Conservation (phyloP, 257 asterid genomes). For the Dorcoceras hygrometricum region DNA sequence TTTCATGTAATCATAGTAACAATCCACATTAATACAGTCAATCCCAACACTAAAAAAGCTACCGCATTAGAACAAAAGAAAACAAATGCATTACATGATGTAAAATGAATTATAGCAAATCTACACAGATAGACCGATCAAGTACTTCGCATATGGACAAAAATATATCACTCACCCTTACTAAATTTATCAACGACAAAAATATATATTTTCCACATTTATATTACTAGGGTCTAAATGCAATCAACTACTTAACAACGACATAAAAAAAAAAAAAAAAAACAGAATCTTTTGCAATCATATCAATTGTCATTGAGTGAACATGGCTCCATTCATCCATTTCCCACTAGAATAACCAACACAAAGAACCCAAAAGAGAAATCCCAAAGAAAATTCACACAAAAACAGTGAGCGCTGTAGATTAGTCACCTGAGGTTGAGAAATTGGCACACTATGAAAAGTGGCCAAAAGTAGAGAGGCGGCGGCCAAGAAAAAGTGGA, state of each 20-base stretch:
- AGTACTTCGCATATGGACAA: no score
- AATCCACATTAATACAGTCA: background rate
- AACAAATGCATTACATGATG: no score
- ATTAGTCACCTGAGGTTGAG: constrained; percentile 74
- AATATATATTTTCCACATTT: background rate
- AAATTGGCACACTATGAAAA: constrained; percentile 75
- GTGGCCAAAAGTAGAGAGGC: constrained; percentile 82
- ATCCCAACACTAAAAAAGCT: no score
- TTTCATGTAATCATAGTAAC: no score
- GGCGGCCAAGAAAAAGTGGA: constrained; percentile 90
- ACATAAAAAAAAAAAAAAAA: background rate
- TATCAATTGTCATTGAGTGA: no score
- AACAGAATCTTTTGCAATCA: no score
- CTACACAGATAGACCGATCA: background rate
- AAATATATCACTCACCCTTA: no score
- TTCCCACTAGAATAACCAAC: no score
- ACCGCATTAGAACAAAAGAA: no score
- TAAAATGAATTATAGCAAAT: no score
- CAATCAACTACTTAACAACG: background rate
- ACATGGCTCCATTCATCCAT: no score
- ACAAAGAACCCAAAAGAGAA: background rate
- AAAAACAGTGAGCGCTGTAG: background rate
- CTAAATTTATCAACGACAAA: no score
- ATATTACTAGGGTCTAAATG: background rate
- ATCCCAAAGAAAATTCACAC: constrained; percentile 5